These are phyloP conservation scores for Mycena filopes DNA, from an alignment of 768 basidiomycete genomes.

Conservation along the genomic window DNA sequence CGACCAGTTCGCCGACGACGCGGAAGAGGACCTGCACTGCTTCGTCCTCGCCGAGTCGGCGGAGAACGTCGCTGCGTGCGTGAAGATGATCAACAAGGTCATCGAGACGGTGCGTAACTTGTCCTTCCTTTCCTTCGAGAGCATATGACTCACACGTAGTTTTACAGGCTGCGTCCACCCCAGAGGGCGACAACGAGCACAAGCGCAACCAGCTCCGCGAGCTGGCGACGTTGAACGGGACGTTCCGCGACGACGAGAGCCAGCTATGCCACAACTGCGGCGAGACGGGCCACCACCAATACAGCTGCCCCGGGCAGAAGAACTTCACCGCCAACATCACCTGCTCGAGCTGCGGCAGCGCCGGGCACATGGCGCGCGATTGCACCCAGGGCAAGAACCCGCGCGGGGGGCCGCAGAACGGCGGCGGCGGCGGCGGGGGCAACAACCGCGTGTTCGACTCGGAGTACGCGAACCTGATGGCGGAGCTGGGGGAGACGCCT, in stretches of 20 bases:
- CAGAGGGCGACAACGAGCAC: slow-evolving; percentile 99
- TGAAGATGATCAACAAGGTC: slow-evolving; percentile 95
- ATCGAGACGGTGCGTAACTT: slow-evolving; percentile 88
- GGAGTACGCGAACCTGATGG: slow-evolving; percentile 97
- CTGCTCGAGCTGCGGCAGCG: slow-evolving; percentile 97
- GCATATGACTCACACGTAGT: slow-evolving; percentile 14
- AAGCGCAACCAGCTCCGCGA: slow-evolving; percentile 99
- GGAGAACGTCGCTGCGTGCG: slow-evolving; percentile 91
- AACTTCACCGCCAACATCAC: slow-evolving; percentile 99
- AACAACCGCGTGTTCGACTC: slow-evolving; percentile 97
- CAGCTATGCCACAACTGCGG: slow-evolving; percentile 99
- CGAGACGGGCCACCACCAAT: slow-evolving; percentile 95
- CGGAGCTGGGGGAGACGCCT: slow-evolving; percentile 87
- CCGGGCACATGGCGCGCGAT: slow-evolving; percentile 99
- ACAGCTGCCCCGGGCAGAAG: slow-evolving; percentile 97
- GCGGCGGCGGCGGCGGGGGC: too few relatives aligned
- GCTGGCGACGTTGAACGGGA: slow-evolving; percentile 98
- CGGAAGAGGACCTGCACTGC: slow-evolving; percentile 99
- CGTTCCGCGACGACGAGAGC: slow-evolving; percentile 98
- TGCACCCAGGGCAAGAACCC: slow-evolving; percentile 95
- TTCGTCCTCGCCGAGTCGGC: slow-evolving; percentile 93
- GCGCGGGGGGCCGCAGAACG: slow-evolving; percentile 65
- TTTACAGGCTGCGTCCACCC: slow-evolving; percentile 96
- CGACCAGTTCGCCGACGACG: slow-evolving; percentile 94
- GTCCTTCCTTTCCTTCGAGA: background rate